Base-by-base conservation (phyloP, 2,329 filamentous ascomycete genomes). In the Exophiala sp. region DNA sequence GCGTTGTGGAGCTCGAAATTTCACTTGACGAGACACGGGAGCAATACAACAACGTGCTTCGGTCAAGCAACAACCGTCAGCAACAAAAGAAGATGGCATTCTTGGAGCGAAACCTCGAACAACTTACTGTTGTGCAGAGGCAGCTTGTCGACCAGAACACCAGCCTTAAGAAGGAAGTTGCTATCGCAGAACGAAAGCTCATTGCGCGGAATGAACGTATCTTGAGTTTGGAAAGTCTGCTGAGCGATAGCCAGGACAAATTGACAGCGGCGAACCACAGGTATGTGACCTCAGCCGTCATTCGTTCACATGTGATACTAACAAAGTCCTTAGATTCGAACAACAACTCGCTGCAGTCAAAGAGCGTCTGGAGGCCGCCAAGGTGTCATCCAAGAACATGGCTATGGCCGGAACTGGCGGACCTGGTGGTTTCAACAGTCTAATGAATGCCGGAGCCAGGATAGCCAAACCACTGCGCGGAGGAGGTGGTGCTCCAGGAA, bases 1-100 rank as follows among this genome's bases (percentile, higher is more conserved):
- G 94, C 62, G 91, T 99, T 33, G 94, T 99, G 14, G 94, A 99
- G 78, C 84, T 99, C 24, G 94, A 99, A 73, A 99, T 99, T 66
- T 95, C 89, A 34, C 82, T 99, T 47, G 94, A 99, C 68, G 91
- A 96, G 78, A 96, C 94, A 1, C 85, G 94, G 52, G 94, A 99
- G 77, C 94, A 99, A 75, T 99, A 99, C 77, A 97, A 99, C 79
- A 96, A 96, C 66, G 94, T 99, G 57, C 82, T 99, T 54, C 87
- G 92, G 52, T 94, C 90, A 46, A 96, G 90, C 63, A 99, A 99
- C 79, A 97, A 95, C 78, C 88, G 94, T 55, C 92, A 94, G 20
- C 94, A 99, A 77, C 94, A 99, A 75, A 99, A 99, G 87, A 99
- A 99, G 83, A 97, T 99, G 89, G 95, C 94, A 12, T 99, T 99